These are phyloP conservation scores for Noccaea bulbosa DNA, from an alignment of 345 rosid genomes.

Conservation along the genomic window DNA sequence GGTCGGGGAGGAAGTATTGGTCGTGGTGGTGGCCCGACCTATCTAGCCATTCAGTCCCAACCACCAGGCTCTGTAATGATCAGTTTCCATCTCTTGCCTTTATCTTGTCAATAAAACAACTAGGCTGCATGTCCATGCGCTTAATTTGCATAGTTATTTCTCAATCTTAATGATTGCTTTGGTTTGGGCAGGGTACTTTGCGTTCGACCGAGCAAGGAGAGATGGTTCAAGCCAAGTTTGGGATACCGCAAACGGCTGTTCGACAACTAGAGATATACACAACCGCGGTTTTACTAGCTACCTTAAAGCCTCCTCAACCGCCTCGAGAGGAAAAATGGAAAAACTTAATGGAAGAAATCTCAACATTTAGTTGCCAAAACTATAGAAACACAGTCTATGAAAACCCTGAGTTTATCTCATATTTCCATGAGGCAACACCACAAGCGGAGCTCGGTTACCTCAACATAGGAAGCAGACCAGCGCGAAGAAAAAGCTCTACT, in stretches of 20 bases:
- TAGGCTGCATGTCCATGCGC: background rate
- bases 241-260: constrained; percentile 86
- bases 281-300: constrained; percentile 91
- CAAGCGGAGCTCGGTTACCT: constrained; percentile 96
- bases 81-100: constrained; percentile 38
- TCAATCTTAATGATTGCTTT: background rate
- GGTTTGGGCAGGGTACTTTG: constrained; percentile 69
- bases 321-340: constrained; percentile 96
- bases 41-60: constrained; percentile 96
- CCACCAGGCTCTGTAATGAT: constrained; percentile 99
- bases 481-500: constrained; percentile 81
- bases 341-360: constrained; percentile 92
- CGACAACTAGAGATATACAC: constrained; percentile 96
- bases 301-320: constrained; percentile 82
- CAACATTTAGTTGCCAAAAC: constrained; percentile 72
- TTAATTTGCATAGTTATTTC: background rate
- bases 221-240: constrained; percentile 99
- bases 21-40: constrained; percentile 98
- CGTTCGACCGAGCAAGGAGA: constrained; percentile 99
- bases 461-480: constrained; percentile 94
- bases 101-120: background rate
- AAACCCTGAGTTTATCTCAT: constrained; percentile 88
- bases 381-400: constrained; percentile 83
- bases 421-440: constrained; percentile 96
- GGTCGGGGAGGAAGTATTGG: constrained; percentile 99